Percentiles rank a stretch among this genome's conserved stretches.
phyloP scores from a whole-genome alignment of 108 stramenopile genomes.

The Stephanodiscus triporus region DNA sequence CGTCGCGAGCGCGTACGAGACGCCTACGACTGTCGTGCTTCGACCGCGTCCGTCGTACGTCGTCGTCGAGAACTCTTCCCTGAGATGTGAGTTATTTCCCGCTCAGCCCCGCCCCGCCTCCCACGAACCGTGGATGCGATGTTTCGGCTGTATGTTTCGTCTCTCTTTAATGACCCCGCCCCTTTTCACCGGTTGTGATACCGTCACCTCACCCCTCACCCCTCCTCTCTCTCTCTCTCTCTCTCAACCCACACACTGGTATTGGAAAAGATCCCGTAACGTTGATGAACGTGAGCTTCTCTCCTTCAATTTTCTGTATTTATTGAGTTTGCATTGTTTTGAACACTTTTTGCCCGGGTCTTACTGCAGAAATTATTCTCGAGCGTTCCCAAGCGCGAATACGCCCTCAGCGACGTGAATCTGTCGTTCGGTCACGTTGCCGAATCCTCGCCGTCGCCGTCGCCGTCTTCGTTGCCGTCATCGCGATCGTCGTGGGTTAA shows the following conservation, averaged over 20 bases:
- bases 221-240: not conserved
- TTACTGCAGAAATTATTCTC: constrained; percentile 42
- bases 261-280: constrained; percentile 30
- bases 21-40: not conserved
- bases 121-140: not conserved
- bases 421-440: constrained; percentile 34
- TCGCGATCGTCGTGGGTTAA: not conserved
- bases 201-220: not conserved
- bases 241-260: too few species aligned
- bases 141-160: too few species aligned
- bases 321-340: not conserved
- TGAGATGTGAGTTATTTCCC: constrained; percentile 30
- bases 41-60: constrained; percentile 23
- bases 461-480: not conserved
- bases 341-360: not conserved
- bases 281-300: constrained; percentile 30
- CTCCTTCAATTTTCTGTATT: not conserved
- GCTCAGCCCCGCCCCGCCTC: too few species aligned
- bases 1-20: too few species aligned
- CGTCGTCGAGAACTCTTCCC: constrained; percentile 23
- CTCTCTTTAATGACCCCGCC: too few species aligned
- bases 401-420: constrained; percentile 39
- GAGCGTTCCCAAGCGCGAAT: constrained; percentile 51
- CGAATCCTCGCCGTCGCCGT: not conserved
- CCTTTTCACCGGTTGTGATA: too few species aligned